Evolutionary conservation across 1,139 yeast genomes (phyloP).

Genomic region (Yarrowia galli): DNA sequence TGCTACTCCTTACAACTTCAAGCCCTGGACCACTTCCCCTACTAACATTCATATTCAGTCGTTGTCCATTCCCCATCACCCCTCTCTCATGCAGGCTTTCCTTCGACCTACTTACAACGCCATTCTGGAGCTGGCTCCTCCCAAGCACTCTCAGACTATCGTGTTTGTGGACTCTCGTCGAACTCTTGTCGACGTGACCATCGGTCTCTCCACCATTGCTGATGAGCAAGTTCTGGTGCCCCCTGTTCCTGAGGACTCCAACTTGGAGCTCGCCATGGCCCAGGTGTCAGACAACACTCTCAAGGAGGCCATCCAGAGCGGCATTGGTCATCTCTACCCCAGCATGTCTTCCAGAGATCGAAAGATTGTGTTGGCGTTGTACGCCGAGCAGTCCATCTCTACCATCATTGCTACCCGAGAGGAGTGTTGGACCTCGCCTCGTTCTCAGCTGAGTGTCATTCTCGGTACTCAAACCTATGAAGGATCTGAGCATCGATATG

Average conservation of each 20-base stretch:
- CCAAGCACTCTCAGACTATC: conserved; percentile 52
- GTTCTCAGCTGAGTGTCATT: conserved; percentile 63
- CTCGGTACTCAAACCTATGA: conserved; percentile 78
- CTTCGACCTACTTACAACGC: conserved; percentile 57
- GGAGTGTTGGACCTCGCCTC: conserved; percentile 59
- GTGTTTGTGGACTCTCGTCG: conserved; percentile 66
- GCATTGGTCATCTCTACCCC: conserved; percentile 72
- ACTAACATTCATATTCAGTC: conserved; percentile 56
- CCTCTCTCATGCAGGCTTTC: conserved; percentile 61
- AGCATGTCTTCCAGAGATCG: conserved; percentile 66
- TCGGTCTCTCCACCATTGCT: conserved; percentile 55
- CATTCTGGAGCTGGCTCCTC: conserved; percentile 46
- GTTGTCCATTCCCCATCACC: conserved; percentile 59
- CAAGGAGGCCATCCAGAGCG: conserved; percentile 58
- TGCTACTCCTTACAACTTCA: conserved; percentile 72
- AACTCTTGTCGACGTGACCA: conserved; percentile 62
- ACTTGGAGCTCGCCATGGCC: conserved; percentile 55
- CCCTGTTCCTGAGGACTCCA: conserved; percentile 50
- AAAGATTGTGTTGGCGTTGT: conserved; percentile 62
- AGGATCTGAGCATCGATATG: conserved; percentile 72
- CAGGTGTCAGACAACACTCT: conserved; percentile 60
- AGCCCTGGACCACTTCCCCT: conserved; percentile 57
- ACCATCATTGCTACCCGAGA: conserved; percentile 67
- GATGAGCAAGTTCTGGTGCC: conserved; percentile 24
- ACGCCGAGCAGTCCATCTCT: conserved; percentile 58